Evolutionary conservation across 2,329 filamentous ascomycete species (phyloP).

Genomic region (Microsporum ferrugineum): DNA sequence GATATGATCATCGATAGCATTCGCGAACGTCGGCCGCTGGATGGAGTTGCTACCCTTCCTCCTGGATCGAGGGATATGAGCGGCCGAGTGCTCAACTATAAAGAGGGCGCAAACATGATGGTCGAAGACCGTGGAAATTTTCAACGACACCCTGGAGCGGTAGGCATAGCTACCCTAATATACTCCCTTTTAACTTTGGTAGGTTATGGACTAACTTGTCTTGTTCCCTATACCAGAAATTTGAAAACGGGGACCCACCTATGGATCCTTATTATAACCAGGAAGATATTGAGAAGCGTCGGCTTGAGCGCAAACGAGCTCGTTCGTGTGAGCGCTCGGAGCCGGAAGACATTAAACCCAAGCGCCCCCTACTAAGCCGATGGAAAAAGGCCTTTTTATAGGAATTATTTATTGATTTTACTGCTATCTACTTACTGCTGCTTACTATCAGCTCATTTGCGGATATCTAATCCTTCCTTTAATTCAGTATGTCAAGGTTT

Average conservation of each 20-base stretch:
- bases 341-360: background rate
- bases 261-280: slow-evolving; percentile 21
- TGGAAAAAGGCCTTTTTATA: background rate
- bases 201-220: background rate
- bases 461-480: background rate
- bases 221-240: slow-evolving; percentile 24
- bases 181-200: background rate
- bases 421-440: background rate
- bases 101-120: slow-evolving; percentile 81
- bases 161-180: slow-evolving; percentile 36
- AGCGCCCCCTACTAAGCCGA: background rate
- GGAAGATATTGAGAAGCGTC: background rate
- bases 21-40: slow-evolving; percentile 61
- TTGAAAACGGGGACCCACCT: slow-evolving; percentile 31
- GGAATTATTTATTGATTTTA: background rate
- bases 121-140: slow-evolving; percentile 55
- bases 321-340: background rate
- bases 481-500: background rate
- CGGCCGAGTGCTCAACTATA: slow-evolving; percentile 63
- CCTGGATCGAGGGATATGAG: slow-evolving; percentile 57
- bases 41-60: slow-evolving; percentile 67
- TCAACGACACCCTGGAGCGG: slow-evolving; percentile 60
- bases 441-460: background rate
- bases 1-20: slow-evolving; percentile 69
- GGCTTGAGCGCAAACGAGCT: background rate